Conservation (phyloP, 106 monocot genomes). For the Apostasia shenzhenica region DNA sequence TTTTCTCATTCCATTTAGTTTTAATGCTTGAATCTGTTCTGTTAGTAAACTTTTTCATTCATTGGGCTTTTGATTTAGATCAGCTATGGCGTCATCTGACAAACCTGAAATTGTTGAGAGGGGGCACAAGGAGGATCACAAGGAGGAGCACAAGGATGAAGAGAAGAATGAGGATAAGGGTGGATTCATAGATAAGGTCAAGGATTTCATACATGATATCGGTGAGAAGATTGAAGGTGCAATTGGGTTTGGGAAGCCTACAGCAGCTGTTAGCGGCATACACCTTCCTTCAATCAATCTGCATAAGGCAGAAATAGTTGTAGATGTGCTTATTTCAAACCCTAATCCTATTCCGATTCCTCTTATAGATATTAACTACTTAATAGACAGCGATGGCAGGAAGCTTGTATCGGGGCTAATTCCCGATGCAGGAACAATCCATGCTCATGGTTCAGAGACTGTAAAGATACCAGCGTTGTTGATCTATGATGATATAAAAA, state of each 20-base stretch:
- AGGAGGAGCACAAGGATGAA: slow-evolving; percentile 9
- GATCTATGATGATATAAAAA: slow-evolving; percentile 27
- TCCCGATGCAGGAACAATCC: slow-evolving; percentile 33
- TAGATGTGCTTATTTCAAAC: slow-evolving; percentile 36
- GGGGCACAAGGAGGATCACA: slow-evolving; percentile 8
- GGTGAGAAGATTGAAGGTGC: slow-evolving; percentile 45
- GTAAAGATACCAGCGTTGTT: slow-evolving; percentile 24
- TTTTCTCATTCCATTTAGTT: no score
- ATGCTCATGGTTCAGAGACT: slow-evolving; percentile 34
- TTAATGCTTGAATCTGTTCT: no score
- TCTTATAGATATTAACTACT: slow-evolving; percentile 34
- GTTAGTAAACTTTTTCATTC: no score
- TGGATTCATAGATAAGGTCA: slow-evolving; percentile 34
- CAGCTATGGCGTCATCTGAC: slow-evolving; percentile 18
- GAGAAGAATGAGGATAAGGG: slow-evolving; percentile 15
- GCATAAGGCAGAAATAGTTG: slow-evolving; percentile 21
- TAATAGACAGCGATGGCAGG: slow-evolving; percentile 25
- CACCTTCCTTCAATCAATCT: slow-evolving; percentile 26
- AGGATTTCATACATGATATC: slow-evolving; percentile 44
- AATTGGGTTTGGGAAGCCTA: slow-evolving; percentile 34
- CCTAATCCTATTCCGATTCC: slow-evolving; percentile 41
- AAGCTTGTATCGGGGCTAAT: slow-evolving; percentile 29
- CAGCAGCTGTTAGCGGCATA: slow-evolving; percentile 27
- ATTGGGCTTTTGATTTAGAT: no score
- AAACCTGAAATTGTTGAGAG: slow-evolving; percentile 2